Evolutionary conservation across 2,329 filamentous ascomycete species (phyloP).

Genomic region (Arthroderma sp.): DNA sequence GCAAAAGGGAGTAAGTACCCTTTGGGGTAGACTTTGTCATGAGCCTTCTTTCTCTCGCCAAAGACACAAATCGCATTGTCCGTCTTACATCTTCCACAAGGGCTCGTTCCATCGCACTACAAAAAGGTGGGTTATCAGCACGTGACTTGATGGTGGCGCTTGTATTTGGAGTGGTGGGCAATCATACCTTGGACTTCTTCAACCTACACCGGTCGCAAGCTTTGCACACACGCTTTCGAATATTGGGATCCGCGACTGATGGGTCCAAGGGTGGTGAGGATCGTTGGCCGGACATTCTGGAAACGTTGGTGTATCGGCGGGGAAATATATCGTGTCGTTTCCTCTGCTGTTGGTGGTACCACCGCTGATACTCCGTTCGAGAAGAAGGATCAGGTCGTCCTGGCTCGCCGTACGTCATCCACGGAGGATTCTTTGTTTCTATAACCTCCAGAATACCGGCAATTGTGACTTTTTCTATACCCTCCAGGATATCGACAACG

Average conservation of each 20-base stretch:
- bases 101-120: slow-evolving; percentile 49
- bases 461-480: too few relatives aligned
- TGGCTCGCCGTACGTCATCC: too few relatives aligned
- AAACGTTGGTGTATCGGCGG: too few relatives aligned
- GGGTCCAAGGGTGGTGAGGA: neutral
- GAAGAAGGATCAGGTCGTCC: too few relatives aligned
- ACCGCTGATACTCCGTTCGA: too few relatives aligned
- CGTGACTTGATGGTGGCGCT: neutral
- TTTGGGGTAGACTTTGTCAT: slow-evolving; percentile 57
- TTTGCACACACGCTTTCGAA: slow-evolving; percentile 50
- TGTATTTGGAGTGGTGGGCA: neutral
- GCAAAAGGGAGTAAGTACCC: slow-evolving; percentile 31
- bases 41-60: slow-evolving; percentile 51
- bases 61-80: slow-evolving; percentile 54
- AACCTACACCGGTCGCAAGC: slow-evolving; percentile 52
- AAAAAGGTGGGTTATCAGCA: slow-evolving; percentile 7
- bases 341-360: too few relatives aligned
- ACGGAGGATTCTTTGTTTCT: too few relatives aligned
- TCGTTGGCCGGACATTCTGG: neutral
- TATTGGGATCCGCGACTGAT: neutral
- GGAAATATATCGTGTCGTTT: too few relatives aligned
- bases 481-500: too few relatives aligned
- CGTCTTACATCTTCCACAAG: slow-evolving; percentile 48
- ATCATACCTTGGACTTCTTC: slow-evolving; percentile 51
- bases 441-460: too few relatives aligned